Percentiles rank a stretch among this genome's conserved stretches.
Conservation (phyloP, 2,329 filamentous ascomycete species). For the Curvularia sp. region DNA sequence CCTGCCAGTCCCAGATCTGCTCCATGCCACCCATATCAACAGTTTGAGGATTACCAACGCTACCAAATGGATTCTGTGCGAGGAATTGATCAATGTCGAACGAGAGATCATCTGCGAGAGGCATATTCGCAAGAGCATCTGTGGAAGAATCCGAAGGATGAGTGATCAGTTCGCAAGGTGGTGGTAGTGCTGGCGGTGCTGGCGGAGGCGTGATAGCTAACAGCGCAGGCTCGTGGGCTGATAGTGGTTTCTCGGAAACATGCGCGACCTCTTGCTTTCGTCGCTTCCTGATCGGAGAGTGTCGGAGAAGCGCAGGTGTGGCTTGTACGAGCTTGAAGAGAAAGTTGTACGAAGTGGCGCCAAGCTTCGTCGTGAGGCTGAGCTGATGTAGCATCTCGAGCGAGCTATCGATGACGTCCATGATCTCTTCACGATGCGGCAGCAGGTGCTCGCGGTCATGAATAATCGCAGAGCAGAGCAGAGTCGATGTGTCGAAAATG, state of each 20-base stretch:
- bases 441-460: conserved; percentile 57
- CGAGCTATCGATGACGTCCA: conserved; percentile 49
- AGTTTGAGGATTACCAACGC: conserved; percentile 9
- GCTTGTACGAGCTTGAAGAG: conserved; percentile 43
- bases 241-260: not conserved
- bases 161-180: not conserved
- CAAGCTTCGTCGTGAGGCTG: conserved; percentile 39
- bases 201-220: not conserved
- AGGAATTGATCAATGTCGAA: conserved; percentile 44
- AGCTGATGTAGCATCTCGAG: conserved; percentile 44
- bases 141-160: not conserved
- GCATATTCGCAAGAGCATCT: not conserved
- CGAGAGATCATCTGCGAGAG: conserved; percentile 26
- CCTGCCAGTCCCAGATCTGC: conserved; percentile 44
- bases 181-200: not conserved
- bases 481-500: conserved; percentile 61
- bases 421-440: conserved; percentile 52
- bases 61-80: conserved; percentile 36
- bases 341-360: conserved; percentile 41
- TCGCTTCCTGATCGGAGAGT: conserved; percentile 27
- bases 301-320: conserved; percentile 31
- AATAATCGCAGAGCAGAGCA: conserved; percentile 61
- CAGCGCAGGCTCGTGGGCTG: conserved; percentile 1
- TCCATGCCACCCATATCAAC: conserved; percentile 44
- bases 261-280: conserved; percentile 17